These are phyloP conservation scores for Suhomyces coccinellae DNA, from an alignment of 1,139 yeast genomes.

Conservation along the genomic window DNA sequence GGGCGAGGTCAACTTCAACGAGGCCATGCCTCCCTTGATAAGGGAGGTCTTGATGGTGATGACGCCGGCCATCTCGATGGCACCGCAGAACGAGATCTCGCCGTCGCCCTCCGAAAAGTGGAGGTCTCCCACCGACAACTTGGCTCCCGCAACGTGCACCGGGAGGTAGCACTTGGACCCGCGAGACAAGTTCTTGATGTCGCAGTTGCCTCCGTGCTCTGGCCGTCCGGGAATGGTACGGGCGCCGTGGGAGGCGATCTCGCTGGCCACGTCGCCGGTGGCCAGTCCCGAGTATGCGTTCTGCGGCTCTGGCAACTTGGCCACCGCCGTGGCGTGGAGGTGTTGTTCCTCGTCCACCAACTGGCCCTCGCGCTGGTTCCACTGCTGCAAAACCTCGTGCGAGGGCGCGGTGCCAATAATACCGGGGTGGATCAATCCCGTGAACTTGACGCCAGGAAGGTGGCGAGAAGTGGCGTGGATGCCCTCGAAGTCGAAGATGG, in stretches of 20 bases:
- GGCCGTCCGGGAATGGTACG: slow-evolving; percentile 54
- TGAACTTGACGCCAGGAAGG: slow-evolving; percentile 47
- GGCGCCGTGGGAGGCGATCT: slow-evolving; percentile 44
- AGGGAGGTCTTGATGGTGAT: slow-evolving; percentile 41
- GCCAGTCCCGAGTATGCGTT: slow-evolving; percentile 44
- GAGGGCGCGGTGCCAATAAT: slow-evolving; percentile 52
- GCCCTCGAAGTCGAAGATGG: slow-evolving; percentile 53
- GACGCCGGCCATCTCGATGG: slow-evolving; percentile 53
- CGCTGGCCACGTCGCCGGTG: slow-evolving; percentile 23
- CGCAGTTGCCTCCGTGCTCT: slow-evolving; percentile 55
- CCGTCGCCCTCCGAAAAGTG: slow-evolving; percentile 56
- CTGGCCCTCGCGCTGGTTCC: slow-evolving; percentile 44
- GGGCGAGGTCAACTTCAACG: slow-evolving; percentile 43
- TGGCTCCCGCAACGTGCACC: slow-evolving; percentile 48
- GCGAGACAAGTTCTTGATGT: slow-evolving; percentile 48
- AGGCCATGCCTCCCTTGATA: slow-evolving; percentile 42
- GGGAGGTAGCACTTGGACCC: slow-evolving; percentile 52
- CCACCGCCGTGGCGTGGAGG: slow-evolving; percentile 35
- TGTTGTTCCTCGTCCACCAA: slow-evolving; percentile 33
- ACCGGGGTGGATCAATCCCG: slow-evolving; percentile 50
- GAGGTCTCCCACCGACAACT: slow-evolving; percentile 48
- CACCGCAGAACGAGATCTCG: slow-evolving; percentile 54
- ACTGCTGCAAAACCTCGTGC: slow-evolving; percentile 38
- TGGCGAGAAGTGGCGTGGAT: slow-evolving; percentile 49
- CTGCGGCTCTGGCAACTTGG: slow-evolving; percentile 37